These are phyloP conservation scores for Clathrospora elynae DNA, from an alignment of 2,329 filamentous ascomycete species.

Conservation along the genomic window DNA sequence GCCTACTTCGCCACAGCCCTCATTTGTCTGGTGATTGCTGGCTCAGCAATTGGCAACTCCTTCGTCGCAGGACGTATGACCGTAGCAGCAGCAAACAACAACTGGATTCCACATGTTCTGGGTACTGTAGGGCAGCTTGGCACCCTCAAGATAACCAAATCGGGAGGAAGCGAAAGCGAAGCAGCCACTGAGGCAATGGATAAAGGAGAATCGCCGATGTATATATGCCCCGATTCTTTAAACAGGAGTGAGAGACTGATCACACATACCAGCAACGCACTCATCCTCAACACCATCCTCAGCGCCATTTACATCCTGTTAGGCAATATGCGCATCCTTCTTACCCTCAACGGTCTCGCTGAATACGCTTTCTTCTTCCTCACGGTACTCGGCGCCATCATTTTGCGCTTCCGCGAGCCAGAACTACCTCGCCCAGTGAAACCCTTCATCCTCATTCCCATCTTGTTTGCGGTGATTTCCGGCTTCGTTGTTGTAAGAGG, in stretches of 20 bases:
- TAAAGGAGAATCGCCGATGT: constrained; percentile 46
- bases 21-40: constrained; percentile 66
- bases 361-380: constrained; percentile 68
- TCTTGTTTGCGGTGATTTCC: constrained; percentile 63
- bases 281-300: constrained; percentile 41
- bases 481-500: constrained; percentile 45
- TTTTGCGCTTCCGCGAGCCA: constrained; percentile 63
- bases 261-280: constrained; percentile 30
- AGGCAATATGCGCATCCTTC: constrained; percentile 65
- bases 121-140: constrained; percentile 41
- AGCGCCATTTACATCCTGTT: constrained; percentile 64
- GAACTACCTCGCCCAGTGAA: constrained; percentile 62
- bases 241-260: too few species aligned
- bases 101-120: constrained; percentile 37
- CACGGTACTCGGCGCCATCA: constrained; percentile 63
- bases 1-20: constrained; percentile 60
- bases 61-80: constrained; percentile 69
- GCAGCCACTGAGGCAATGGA: constrained; percentile 34
- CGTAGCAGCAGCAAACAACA: constrained; percentile 58
- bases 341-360: constrained; percentile 56
- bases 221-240: constrained; percentile 13
- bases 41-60: constrained; percentile 66
- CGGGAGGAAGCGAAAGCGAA: constrained; percentile 10
- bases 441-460: constrained; percentile 59
- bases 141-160: constrained; percentile 27